Base-by-base conservation (phyloP, 257 asterid species). In the Galeopsis tetrahit region DNA sequence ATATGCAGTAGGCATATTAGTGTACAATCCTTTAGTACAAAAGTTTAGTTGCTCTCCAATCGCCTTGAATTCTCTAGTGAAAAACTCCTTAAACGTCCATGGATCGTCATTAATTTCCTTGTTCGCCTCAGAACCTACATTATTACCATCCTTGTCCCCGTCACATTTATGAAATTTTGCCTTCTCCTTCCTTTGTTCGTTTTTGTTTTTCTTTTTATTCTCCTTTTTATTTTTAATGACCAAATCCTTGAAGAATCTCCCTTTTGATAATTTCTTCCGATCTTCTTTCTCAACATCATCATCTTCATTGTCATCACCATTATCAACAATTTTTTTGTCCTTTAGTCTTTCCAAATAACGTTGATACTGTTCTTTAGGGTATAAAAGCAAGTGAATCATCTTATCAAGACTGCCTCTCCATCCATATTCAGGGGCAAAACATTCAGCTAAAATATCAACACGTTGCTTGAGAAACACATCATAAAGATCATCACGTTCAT, bases 391-490 rank as follows among this genome's bases (percentile, higher is more conserved):
- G 57, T 67, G 8, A 15, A 84, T 82, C 83, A 85, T 76, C 28
- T 81, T 57, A 10, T 79, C 75, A 2, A 79, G 13, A 33, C 77
- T 71, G 17, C 80, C 85, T 11, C 13, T 81, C 90, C 91, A 92
- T 5, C 96, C 96, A 4, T 73, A 39, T 7, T 63, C 1, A 13
- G 92, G 2, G 31, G 57, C 31, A 44, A 44, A 11, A 44, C 4
- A 10, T 2, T 2, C 17, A 2, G 1, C 15, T 35, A 92, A 84
- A 8, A 70, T 65, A 1, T 46, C 2, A 58, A 82, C 73, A 34
- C 96, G 96, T 48, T 82, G 28, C 62, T 83, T 82, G 33, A 92
- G 94, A 86, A 84, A 90, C 8, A 90, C 80, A 63, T 85, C 83
- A n/a, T 53, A 42, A 49, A 90, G 85, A 21, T 85, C 94, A 21